phyloP scores from a whole-genome alignment of 2,329 filamentous ascomycete genomes.

The Xylariaceae sp. region DNA sequence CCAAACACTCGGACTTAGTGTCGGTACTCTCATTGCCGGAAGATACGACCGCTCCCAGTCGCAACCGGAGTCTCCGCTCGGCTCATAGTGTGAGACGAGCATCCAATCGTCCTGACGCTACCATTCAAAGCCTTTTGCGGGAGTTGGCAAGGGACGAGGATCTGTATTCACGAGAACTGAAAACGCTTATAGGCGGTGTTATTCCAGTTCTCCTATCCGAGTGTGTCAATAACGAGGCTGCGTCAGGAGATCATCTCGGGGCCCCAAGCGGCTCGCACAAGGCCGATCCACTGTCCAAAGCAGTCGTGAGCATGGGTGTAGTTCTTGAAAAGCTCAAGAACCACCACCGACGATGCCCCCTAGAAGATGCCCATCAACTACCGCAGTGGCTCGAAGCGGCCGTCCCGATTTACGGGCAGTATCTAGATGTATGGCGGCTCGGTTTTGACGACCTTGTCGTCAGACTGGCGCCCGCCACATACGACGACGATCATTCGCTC shows the following conservation, averaged over 20 bases:
- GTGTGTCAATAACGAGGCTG: constrained; percentile 65
- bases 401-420: constrained; percentile 74
- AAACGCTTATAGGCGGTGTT: constrained; percentile 89
- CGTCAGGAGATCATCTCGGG: constrained; percentile 63
- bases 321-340: constrained; percentile 77
- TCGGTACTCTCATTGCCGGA: constrained; percentile 79
- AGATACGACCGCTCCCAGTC: constrained; percentile 48
- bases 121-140: constrained; percentile 67
- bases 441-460: constrained; percentile 94
- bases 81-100: constrained; percentile 72
- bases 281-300: constrained; percentile 64
- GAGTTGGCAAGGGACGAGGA: constrained; percentile 80
- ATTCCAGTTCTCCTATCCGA: constrained; percentile 86
- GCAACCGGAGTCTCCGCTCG: constrained; percentile 66
- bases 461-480: constrained; percentile 70
- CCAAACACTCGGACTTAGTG: constrained; percentile 88
- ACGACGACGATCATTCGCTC: constrained; percentile 56
- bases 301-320: constrained; percentile 91
- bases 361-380: constrained; percentile 65
- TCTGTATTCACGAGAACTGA: constrained; percentile 84
- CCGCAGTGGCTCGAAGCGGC: constrained; percentile 77
- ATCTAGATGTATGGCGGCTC: constrained; percentile 81
- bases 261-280: constrained; percentile 48
- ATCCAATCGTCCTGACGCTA: constrained; percentile 62
- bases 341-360: constrained; percentile 73